Evolutionary conservation across 2,329 filamentous ascomycete species (phyloP), one percentile per base, ranked within the genome.

Genomic region (Teratosphaeria epicoccoides): DNA sequence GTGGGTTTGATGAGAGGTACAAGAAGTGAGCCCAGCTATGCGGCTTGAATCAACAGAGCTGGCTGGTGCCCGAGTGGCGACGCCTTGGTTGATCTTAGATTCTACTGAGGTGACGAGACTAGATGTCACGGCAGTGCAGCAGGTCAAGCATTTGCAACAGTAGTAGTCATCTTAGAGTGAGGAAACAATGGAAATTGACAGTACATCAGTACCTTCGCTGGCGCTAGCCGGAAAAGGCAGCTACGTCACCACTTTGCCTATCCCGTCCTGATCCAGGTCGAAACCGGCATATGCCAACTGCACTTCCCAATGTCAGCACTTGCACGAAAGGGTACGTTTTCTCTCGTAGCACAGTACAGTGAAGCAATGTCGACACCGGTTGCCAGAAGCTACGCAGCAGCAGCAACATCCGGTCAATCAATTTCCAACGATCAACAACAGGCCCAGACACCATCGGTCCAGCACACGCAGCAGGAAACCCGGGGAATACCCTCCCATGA

Each of bases 1-100:
- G 43, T 11, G 54, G 52, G 6, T 60, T 52, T 17, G n/a, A 40
- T 20, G 33, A 40, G 33, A 40, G 33, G n/a, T 40, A 40, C 14
- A 22, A 40, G 4, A 40, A 40, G 33, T 40, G n/a, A 17, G n/a
- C n/a, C n/a, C n/a, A n/a, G n/a, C n/a, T n/a, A n/a, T n/a, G n/a
- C n/a, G n/a, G n/a, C n/a, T n/a, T n/a, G n/a, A n/a, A n/a, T n/a
- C n/a, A n/a, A n/a, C n/a, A n/a, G n/a, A n/a, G n/a, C n/a, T n/a
- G n/a, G n/a, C n/a, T n/a, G n/a, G n/a, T n/a, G n/a, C n/a, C n/a
- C n/a, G n/a, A n/a, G n/a, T n/a, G n/a, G n/a, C n/a, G n/a, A n/a
- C n/a, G n/a, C n/a, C n/a, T n/a, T n/a, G n/a, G n/a, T n/a, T n/a
- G n/a, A n/a, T n/a, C n/a, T n/a, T n/a, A n/a, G n/a, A n/a, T n/a